A percentile compares a stretch with the other conserved stretches of the same genome.
These are phyloP conservation scores for Stentor roeselii DNA, from an alignment of 73 alveolate species.

Conservation along the genomic window DNA sequence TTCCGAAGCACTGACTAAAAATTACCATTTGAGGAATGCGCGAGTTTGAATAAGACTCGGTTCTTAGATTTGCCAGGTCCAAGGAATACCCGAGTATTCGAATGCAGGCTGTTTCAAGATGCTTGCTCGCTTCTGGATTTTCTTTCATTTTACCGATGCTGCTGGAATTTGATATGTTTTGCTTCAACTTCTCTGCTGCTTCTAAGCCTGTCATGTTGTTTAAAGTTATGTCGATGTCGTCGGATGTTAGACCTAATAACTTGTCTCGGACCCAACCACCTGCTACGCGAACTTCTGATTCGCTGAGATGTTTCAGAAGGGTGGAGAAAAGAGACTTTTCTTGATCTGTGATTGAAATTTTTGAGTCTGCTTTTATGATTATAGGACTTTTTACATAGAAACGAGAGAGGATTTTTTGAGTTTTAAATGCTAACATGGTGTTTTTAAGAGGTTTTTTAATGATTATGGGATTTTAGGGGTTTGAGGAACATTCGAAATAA, in stretches of 20 bases:
- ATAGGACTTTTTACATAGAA: too few relatives aligned
- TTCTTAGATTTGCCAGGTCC: constrained; percentile 94
- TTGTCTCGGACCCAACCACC: constrained; percentile 99
- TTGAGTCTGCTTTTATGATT: too few relatives aligned
- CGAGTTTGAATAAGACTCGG: constrained; percentile 86
- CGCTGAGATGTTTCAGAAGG: too few relatives aligned
- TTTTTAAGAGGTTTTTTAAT: too few relatives aligned
- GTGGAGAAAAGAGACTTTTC: too few relatives aligned
- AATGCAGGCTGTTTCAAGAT: constrained; percentile 96
- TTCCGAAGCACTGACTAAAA: constrained; percentile 64
- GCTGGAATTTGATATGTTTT: constrained; percentile 55
- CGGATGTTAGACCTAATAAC: constrained; percentile 79
- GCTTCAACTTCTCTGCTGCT: constrained; percentile 77
- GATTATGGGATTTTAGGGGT: too few relatives aligned
- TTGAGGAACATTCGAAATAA: too few relatives aligned
- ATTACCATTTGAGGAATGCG: constrained; percentile 82
- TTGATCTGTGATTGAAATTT: too few relatives aligned
- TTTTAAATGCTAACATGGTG: too few relatives aligned
- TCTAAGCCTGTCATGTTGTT: constrained; percentile 94
- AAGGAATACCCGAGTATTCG: constrained; percentile 69
- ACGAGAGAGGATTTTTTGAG: too few relatives aligned
- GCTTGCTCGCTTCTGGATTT: constrained; percentile 93
- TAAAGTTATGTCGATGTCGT: constrained; percentile 98
- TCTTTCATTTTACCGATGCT: constrained; percentile 79
- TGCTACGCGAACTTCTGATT: too few relatives aligned